phyloP scores from a whole-genome alignment of 257 asterid species.

The Solanum tacnaense region DNA sequence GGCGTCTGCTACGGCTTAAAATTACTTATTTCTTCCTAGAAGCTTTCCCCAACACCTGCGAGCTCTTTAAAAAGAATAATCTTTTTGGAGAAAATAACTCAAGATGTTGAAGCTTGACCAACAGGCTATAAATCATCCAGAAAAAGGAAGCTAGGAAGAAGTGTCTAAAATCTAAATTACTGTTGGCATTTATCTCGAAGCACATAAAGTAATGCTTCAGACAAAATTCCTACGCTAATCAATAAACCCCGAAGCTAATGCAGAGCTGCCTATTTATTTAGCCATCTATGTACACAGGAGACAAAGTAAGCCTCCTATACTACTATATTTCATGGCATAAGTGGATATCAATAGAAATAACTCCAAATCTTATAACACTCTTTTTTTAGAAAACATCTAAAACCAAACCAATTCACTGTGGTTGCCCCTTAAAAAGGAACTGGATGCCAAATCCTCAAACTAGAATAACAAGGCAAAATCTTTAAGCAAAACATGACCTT shows the following conservation, averaged over 20 bases:
- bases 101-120: not conserved
- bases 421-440: not conserved
- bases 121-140: not conserved
- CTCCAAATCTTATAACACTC: not conserved
- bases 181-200: not conserved
- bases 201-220: not conserved
- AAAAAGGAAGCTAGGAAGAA: not conserved
- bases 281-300: not conserved
- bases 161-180: not conserved
- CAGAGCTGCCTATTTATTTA: not conserved
- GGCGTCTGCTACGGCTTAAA: not conserved
- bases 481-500: not conserved
- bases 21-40: not conserved
- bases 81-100: not conserved
- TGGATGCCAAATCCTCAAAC: not conserved
- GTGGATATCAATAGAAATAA: not conserved
- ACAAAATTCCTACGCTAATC: not conserved
- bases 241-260: not conserved
- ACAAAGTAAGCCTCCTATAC: not conserved
- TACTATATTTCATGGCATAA: not conserved
- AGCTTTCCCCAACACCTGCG: not conserved
- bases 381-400: not conserved
- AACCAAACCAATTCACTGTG: not conserved
- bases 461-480: not conserved
- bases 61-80: not conserved